These are phyloP conservation scores for Euclidium syriacum DNA, from an alignment of 345 rosid species.

Conservation along the genomic window DNA sequence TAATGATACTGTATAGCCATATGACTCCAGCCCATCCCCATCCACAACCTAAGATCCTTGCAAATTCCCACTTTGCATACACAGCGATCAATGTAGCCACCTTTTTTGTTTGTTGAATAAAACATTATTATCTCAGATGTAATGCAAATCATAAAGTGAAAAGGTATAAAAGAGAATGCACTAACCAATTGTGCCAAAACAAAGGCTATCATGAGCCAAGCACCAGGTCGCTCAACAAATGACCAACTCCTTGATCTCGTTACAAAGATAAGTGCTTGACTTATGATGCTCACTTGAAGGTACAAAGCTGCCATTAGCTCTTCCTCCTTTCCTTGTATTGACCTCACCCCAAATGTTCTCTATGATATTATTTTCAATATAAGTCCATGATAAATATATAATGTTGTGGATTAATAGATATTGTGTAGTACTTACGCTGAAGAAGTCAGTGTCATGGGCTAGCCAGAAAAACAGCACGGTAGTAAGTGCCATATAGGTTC, in stretches of 20 bases:
- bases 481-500: conserved; percentile 62
- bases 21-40: conserved; percentile 86
- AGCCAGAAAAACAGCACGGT: conserved; percentile 66
- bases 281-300: conserved; percentile 85
- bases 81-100: conserved; percentile 63
- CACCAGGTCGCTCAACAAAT: conserved; percentile 59
- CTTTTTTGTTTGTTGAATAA: conserved; percentile 28
- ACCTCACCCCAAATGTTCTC: conserved; percentile 47
- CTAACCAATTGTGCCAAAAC: conserved; percentile 63
- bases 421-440: conserved; percentile 44
- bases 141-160: not conserved
- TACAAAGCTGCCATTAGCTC: conserved; percentile 71
- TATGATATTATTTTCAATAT: conserved; percentile 17
- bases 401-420: not conserved
- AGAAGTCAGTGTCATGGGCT: conserved; percentile 50
- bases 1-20: conserved; percentile 56
- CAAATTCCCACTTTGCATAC: conserved; percentile 63
- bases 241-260: conserved; percentile 86
- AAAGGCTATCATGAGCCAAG: conserved; percentile 52
- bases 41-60: conserved; percentile 61
- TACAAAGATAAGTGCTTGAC: conserved; percentile 86
- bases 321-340: conserved; percentile 32
- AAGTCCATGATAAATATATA: not conserved
- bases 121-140: not conserved
- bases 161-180: not conserved